phyloP scores from a whole-genome alignment of 2,329 filamentous ascomycete species.

The Teratosphaeria epicoccoides region DNA sequence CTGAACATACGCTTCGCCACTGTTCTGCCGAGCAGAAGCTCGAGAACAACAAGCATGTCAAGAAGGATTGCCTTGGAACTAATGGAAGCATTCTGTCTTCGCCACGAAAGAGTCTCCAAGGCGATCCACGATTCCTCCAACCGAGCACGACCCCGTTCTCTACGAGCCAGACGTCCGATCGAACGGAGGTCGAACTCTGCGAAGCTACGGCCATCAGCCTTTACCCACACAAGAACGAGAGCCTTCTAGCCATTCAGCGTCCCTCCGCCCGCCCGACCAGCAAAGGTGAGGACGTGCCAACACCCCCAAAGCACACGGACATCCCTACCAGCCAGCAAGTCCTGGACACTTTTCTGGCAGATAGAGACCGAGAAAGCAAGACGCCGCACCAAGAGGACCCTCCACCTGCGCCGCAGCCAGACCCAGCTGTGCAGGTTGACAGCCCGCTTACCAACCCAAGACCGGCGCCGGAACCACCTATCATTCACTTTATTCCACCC shows the following conservation, averaged over 20 bases:
- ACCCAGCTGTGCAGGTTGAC: conserved; percentile 24
- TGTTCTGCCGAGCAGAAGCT: conserved; percentile 1
- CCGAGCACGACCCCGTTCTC: conserved; percentile 18
- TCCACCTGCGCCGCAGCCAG: neutral
- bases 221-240: conserved; percentile 54
- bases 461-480: conserved; percentile 46
- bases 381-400: neutral
- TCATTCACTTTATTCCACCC: conserved; percentile 45
- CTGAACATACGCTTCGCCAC: conserved; percentile 1
- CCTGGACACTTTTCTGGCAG: conserved; percentile 1
- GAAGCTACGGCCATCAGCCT: conserved; percentile 52
- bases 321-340: conserved; percentile 1
- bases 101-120: conserved; percentile 10
- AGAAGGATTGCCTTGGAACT: neutral
- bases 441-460: conserved; percentile 51
- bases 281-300: conserved; percentile 4
- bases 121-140: conserved; percentile 1
- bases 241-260: conserved; percentile 53
- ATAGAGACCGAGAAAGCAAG: neutral
- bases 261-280: conserved; percentile 4
- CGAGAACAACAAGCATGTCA: conserved; percentile 3
- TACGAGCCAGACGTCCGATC: conserved; percentile 17
- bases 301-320: neutral
- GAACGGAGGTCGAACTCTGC: conserved; percentile 40
- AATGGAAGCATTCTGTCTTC: conserved; percentile 1